These are phyloP conservation scores for Cryptosporidium xiaoi DNA, from an alignment of 169 alveolate species.

Conservation along the genomic window DNA sequence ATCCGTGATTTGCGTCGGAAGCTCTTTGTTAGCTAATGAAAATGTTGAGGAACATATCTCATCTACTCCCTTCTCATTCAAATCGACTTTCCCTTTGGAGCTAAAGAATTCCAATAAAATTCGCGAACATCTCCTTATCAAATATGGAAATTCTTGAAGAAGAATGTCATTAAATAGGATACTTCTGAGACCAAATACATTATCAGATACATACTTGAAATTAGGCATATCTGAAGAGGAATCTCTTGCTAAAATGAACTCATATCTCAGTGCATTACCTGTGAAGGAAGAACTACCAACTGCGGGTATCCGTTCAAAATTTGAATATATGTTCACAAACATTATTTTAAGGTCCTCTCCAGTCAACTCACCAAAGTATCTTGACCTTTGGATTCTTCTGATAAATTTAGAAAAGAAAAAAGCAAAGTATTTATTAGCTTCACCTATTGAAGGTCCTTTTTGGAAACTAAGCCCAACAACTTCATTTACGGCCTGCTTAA, in stretches of 20 bases:
- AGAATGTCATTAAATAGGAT: conserved; percentile 8
- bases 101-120: neutral
- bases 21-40: conserved; percentile 9
- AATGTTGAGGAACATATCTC: conserved; percentile 40
- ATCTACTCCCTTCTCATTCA: neutral
- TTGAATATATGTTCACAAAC: conserved; percentile 7
- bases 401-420: conserved; percentile 37
- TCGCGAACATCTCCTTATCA: conserved; percentile 11
- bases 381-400: conserved; percentile 42
- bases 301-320: conserved; percentile 16
- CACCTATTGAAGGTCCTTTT: conserved; percentile 22
- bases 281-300: conserved; percentile 53
- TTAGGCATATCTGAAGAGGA: conserved; percentile 32
- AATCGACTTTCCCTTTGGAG: neutral
- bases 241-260: conserved; percentile 29
- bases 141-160: conserved; percentile 20
- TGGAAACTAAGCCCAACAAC: conserved; percentile 17
- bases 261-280: conserved; percentile 41
- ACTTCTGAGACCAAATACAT: conserved; percentile 27
- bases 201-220: conserved; percentile 14
- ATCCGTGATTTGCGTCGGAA: conserved; percentile 10
- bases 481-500: neutral
- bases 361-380: conserved; percentile 6
- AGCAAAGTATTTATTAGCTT: conserved; percentile 36
- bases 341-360: conserved; percentile 1